Evolutionary conservation across 176 grass and related monocot species (phyloP), one percentile per base, ranked within the genome.

Genomic region (Puya raimondii): DNA sequence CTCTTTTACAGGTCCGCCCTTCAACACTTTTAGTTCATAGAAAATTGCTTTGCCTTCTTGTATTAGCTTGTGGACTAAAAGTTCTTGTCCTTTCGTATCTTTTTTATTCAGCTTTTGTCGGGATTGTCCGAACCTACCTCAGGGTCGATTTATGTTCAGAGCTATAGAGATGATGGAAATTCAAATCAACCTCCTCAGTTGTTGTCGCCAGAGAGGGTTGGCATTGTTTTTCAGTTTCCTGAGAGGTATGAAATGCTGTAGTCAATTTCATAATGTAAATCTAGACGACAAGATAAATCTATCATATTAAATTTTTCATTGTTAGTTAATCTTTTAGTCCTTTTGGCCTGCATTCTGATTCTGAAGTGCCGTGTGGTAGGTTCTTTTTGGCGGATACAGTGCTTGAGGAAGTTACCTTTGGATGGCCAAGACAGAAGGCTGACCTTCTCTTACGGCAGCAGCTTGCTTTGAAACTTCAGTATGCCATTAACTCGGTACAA

Each of bases 181-280:
- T 74, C 65, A 57, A 70, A 57, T 42, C 64, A 80, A 50, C 64
- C 49, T 0, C 49, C 86, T n/a, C 64, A 93, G 83, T 11, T 75
- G 23, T 82, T 92, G 76, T 75, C 76, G 58, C 74, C 86, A 72
- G 68, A 88, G 82, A 84, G 69, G 76, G 87, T 86, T 77, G 94
- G 86, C 72, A 93, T 97, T 48, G 89, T 97, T 61, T 92, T 97
- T 83, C 87, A 97, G 79, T 97, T 97, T 90, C 86, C 89, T 70
- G 87, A 97, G 69, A 97, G 89, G 82, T 97, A 82, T 82, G 79
- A 70, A 51, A 25, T 86, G 47, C 51, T 64, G 16, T 77, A 70
- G 63, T 77, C 1, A 0, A 50, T 52, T 69, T 61, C 13, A 14
- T 67, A 53, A 12, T 82, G 50, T 82, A 76, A 42, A 73, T 64